Evolutionary conservation across 352 stramenopile species (phyloP).

Genomic region (Plasmopara muralis): DNA sequence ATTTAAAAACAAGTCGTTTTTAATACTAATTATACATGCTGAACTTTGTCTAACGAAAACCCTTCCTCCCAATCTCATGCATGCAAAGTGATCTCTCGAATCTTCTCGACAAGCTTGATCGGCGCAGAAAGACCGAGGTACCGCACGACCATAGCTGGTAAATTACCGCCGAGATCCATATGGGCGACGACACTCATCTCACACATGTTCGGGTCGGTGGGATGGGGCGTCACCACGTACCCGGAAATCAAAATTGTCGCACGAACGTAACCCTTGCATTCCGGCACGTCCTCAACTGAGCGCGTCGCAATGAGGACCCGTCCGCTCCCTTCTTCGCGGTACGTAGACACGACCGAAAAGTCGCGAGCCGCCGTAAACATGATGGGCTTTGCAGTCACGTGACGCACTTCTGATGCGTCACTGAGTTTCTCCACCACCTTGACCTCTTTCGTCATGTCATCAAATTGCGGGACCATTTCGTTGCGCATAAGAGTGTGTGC

Average conservation of each 20-base stretch:
- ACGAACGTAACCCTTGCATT: constrained; percentile 44
- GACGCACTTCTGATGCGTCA: constrained; percentile 54
- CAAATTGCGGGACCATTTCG: constrained; percentile 67
- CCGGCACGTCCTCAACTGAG: constrained; percentile 51
- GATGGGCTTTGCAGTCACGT: constrained; percentile 53
- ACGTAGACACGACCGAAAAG: constrained; percentile 63
- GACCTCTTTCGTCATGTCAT: constrained; percentile 77
- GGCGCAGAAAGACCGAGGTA: constrained; percentile 69
- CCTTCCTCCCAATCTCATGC: constrained; percentile 9
- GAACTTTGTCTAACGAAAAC: too few relatives aligned
- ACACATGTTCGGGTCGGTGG: constrained; percentile 54
- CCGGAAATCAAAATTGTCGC: constrained; percentile 50
- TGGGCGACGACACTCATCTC: constrained; percentile 65
- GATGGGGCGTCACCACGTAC: constrained; percentile 61
- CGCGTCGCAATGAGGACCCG: constrained; percentile 65
- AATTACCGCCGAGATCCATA: constrained; percentile 68
- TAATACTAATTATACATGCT: too few relatives aligned
- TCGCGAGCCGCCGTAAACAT: constrained; percentile 75
- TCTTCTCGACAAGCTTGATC: constrained; percentile 81
- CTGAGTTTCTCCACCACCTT: constrained; percentile 54
- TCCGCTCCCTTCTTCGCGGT: constrained; percentile 37
- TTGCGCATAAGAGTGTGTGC: constrained; percentile 41
- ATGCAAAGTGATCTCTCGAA: constrained; percentile 33
- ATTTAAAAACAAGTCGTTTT: too few relatives aligned
- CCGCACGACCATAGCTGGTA: constrained; percentile 63